Conservation (phyloP, 129 eudicot genomes). For the Flaveria bidentis region DNA sequence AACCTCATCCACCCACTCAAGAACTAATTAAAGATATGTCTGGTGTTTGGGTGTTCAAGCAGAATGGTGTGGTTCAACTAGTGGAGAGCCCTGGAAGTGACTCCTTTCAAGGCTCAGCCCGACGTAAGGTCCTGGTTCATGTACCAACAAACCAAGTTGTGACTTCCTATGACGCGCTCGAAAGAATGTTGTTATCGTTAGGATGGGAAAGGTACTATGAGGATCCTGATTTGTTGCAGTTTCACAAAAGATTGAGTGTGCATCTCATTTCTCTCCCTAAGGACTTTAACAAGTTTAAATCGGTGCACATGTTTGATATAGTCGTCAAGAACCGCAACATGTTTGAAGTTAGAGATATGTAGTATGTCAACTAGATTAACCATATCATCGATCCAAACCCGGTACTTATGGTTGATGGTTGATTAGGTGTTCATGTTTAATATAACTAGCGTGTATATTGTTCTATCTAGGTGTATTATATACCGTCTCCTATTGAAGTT, state of each 20-base stretch:
- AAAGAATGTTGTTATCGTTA: conserved; percentile 48
- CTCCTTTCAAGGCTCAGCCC: conserved; percentile 39
- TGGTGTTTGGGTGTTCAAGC: conserved; percentile 94
- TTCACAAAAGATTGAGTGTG: conserved; percentile 76
- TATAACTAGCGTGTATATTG: not conserved
- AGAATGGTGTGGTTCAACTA: conserved; percentile 70
- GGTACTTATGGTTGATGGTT: not conserved
- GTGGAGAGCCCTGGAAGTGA: conserved; percentile 71
- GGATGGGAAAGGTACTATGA: conserved; percentile 96
- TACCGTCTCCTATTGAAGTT: not conserved
- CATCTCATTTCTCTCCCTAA: conserved; percentile 86
- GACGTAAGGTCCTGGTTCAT: conserved; percentile 62
- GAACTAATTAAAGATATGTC: conserved; percentile 47
- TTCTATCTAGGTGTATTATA: not conserved
- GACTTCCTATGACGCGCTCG: conserved; percentile 57
- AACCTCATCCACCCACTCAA: not conserved
- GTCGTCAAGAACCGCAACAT: conserved; percentile 87
- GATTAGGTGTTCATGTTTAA: not conserved
- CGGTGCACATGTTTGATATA: conserved; percentile 91
- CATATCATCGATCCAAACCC: not conserved
- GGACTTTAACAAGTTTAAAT: conserved; percentile 71
- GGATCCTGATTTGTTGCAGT: conserved; percentile 81
- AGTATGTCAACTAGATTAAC: not conserved
- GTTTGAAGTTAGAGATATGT: conserved; percentile 76
- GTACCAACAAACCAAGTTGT: conserved; percentile 61